phyloP scores from a whole-genome alignment of 1,284 basidiomycete species.

The Rhodotorula sp. region DNA sequence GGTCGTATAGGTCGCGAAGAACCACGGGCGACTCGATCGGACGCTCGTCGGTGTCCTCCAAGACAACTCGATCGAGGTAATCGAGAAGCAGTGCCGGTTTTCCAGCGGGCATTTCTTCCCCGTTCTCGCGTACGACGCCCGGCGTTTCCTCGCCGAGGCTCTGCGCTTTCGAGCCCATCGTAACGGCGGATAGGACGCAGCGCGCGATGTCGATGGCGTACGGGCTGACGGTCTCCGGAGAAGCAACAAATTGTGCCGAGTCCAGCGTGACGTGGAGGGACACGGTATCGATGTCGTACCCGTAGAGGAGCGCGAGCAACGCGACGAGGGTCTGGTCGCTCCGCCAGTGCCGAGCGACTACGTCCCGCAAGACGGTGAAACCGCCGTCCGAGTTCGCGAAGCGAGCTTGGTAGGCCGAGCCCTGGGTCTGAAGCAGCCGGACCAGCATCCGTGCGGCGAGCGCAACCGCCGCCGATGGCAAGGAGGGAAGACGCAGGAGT shows the following conservation, averaged over 20 bases:
- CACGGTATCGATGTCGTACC: constrained; percentile 17
- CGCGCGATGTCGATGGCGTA: constrained; percentile 12
- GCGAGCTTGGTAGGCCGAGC: constrained; percentile 10
- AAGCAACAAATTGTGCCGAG: not conserved
- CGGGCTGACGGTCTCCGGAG: not conserved
- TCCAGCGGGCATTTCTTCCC: too few relatives aligned
- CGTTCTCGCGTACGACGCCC: too few relatives aligned
- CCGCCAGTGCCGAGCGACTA: constrained; percentile 20
- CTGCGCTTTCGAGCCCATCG: constrained; percentile 7
- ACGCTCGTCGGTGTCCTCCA: constrained; percentile 86
- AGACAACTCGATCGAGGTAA: constrained; percentile 85
- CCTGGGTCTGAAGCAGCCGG: constrained; percentile 26
- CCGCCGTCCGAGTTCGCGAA: constrained; percentile 26
- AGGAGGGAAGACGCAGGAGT: constrained; percentile 17
- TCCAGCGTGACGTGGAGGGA: constrained; percentile 9
- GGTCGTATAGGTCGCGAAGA: too few relatives aligned
- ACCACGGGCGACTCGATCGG: constrained; percentile 48
- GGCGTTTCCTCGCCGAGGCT: too few relatives aligned
- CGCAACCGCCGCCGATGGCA: constrained; percentile 22
- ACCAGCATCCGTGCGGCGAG: constrained; percentile 26
- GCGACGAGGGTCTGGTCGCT: constrained; percentile 19
- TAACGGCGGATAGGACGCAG: constrained; percentile 17
- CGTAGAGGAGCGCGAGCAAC: constrained; percentile 25
- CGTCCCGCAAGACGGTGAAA: constrained; percentile 18
- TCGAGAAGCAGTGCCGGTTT: constrained; percentile 95